Evolutionary conservation across 306 rosid species (phyloP).

Genomic region (Alnus glutinosa): DNA sequence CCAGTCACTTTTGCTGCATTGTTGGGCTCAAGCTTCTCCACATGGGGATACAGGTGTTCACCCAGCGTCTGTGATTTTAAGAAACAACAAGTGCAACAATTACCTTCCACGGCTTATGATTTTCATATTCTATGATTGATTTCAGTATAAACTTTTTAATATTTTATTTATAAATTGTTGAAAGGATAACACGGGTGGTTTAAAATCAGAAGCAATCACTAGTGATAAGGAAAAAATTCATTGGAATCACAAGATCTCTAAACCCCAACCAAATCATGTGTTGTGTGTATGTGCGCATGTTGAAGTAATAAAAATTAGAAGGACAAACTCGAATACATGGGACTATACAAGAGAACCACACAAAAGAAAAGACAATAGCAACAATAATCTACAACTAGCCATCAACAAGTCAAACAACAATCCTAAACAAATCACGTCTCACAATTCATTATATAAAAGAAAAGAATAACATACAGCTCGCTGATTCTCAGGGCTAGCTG

Average conservation of each 20-base stretch:
- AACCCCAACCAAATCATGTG: background rate
- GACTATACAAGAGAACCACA: background rate
- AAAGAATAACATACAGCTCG: slow-evolving; percentile 49
- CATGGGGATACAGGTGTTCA: slow-evolving; percentile 85
- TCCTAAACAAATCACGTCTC: background rate
- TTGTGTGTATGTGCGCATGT: no score
- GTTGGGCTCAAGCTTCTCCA: slow-evolving; percentile 57
- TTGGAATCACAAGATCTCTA: background rate
- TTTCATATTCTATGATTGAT: background rate
- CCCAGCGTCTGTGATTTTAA: slow-evolving; percentile 71
- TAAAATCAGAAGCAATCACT: background rate
- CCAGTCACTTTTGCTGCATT: slow-evolving; percentile 83
- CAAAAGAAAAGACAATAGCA: background rate
- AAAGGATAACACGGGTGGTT: background rate
- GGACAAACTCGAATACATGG: background rate
- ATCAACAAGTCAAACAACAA: background rate
- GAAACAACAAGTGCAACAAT: slow-evolving; percentile 8
- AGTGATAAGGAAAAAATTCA: background rate
- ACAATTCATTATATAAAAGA: background rate
- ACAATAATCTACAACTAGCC: no score
- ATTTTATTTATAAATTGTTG: background rate
- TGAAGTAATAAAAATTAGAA: no score
- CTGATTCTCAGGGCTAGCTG: slow-evolving; percentile 76
- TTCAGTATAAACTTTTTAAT: background rate
- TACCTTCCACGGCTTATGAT: slow-evolving; percentile 6